Conservation (phyloP, 805 yeast species). For the Gaillardinia entomophila region DNA sequence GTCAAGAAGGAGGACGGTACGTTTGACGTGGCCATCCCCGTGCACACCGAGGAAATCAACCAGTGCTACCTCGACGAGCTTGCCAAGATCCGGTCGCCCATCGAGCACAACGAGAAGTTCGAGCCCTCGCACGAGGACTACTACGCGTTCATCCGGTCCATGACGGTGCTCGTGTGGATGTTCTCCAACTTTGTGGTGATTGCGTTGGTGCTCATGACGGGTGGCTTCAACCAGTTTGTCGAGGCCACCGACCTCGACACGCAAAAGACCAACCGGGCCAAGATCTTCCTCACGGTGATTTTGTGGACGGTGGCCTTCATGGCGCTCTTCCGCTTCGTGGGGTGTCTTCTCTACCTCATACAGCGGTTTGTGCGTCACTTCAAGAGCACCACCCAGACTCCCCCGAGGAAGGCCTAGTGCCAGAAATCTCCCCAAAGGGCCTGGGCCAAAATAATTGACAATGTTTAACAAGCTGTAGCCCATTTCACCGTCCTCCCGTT, state of each 20-base stretch:
- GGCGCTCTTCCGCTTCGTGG: constrained; percentile 52
- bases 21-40: constrained; percentile 48
- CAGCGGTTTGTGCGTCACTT: constrained; percentile 25
- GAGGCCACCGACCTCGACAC: constrained; percentile 22
- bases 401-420: too few relatives aligned
- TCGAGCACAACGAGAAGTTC: constrained; percentile 21
- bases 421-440: too few relatives aligned
- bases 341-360: constrained; percentile 45
- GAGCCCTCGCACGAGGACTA: constrained; percentile 36
- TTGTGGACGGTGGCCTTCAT: constrained; percentile 60
- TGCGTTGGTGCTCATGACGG: constrained; percentile 39
- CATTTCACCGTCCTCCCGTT: too few relatives aligned
- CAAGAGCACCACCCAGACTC: constrained; percentile 8
- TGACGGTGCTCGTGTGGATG: constrained; percentile 45
- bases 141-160: constrained; percentile 39
- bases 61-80: constrained; percentile 47
- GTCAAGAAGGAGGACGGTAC: constrained; percentile 50
- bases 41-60: constrained; percentile 48
- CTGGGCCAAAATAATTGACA: too few relatives aligned
- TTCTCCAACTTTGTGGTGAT: constrained; percentile 35
- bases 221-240: constrained; percentile 36
- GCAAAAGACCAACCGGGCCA: constrained; percentile 26
- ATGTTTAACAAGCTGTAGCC: too few relatives aligned
- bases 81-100: constrained; percentile 43
- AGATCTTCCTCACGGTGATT: constrained; percentile 45